Percentiles rank a stretch among this genome's conserved stretches.
Evolutionary conservation across 768 basidiomycete genomes (phyloP).

Genomic region (Amyloporia xantha): DNA sequence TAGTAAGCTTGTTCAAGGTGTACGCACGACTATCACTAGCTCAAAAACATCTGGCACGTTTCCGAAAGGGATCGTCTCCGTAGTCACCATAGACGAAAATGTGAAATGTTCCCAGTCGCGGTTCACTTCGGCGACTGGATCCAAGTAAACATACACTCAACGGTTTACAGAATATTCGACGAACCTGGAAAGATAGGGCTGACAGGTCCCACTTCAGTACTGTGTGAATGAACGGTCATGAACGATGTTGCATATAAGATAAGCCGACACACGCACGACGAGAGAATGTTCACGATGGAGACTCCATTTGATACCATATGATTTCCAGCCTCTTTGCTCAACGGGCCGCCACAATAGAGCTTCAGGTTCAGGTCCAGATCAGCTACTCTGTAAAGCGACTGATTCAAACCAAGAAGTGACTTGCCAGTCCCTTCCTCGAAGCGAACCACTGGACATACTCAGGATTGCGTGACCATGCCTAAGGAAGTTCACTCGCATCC

Average conservation of each 20-base stretch:
- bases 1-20: neutral
- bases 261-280: constrained; percentile 23
- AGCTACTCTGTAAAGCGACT: rapidly evolving
- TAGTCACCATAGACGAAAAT: constrained; percentile 10
- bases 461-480: constrained; percentile 15
- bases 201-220: constrained; percentile 7
- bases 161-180: neutral
- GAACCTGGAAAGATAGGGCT: neutral
- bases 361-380: neutral
- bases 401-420: neutral
- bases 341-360: neutral
- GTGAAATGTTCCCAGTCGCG: constrained; percentile 20
- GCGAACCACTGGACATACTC: constrained; percentile 12
- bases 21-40: constrained; percentile 14
- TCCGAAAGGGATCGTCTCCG: constrained; percentile 11
- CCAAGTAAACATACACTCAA: neutral
- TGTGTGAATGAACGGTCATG: constrained; percentile 10
- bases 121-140: constrained; percentile 4
- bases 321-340: constrained; percentile 1
- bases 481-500: neutral
- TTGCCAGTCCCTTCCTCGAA: constrained; percentile 12
- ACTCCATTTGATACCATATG: neutral
- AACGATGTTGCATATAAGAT: constrained; percentile 13
- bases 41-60: constrained; percentile 14
- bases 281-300: constrained; percentile 1